Evolutionary conservation across 2,329 filamentous ascomycete genomes (phyloP).

Genomic region (Myriosclerotinia duriaeana): DNA sequence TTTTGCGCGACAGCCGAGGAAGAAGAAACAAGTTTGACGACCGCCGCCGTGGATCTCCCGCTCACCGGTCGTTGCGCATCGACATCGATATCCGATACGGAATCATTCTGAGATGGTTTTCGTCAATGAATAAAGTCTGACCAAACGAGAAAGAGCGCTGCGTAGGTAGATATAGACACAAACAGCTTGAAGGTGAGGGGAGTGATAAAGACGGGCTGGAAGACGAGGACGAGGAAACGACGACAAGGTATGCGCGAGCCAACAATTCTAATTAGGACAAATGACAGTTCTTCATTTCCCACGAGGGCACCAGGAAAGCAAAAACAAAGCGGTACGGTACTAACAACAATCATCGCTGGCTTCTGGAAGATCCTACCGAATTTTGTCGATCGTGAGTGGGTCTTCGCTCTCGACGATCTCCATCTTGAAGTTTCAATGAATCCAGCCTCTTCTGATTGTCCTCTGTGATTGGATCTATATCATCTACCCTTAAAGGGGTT

Average conservation of each 20-base stretch:
- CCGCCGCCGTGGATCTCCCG: constrained; percentile 26
- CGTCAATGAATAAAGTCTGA: constrained; percentile 30
- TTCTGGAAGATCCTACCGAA: constrained; percentile 51
- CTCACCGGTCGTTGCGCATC: constrained; percentile 13
- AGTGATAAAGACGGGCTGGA: constrained; percentile 19
- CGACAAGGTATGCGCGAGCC: constrained; percentile 36
- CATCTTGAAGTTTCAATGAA: constrained; percentile 86
- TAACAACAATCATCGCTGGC: constrained; percentile 41
- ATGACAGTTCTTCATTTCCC: constrained; percentile 24
- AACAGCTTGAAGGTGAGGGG: constrained; percentile 19
- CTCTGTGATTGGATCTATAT: constrained; percentile 75
- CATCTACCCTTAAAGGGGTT: constrained; percentile 60
- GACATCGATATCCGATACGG: constrained; percentile 28
- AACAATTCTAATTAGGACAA: constrained; percentile 34
- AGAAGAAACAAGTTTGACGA: constrained; percentile 26
- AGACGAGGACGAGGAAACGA: constrained; percentile 23
- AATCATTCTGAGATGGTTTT: constrained; percentile 18
- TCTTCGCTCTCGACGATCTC: constrained; percentile 58
- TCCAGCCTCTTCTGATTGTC: constrained; percentile 86
- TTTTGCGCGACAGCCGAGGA: constrained; percentile 2
- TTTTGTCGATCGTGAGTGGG: constrained; percentile 60
- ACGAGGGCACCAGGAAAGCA: constrained; percentile 31
- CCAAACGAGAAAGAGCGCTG: constrained; percentile 17
- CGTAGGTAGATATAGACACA: not conserved
- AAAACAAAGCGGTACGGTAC: constrained; percentile 38